Percentiles rank a stretch among this genome's conserved stretches.
Conservation (phyloP, 208 protist genomes). For the Acanthamoeba polyphaga region DNA sequence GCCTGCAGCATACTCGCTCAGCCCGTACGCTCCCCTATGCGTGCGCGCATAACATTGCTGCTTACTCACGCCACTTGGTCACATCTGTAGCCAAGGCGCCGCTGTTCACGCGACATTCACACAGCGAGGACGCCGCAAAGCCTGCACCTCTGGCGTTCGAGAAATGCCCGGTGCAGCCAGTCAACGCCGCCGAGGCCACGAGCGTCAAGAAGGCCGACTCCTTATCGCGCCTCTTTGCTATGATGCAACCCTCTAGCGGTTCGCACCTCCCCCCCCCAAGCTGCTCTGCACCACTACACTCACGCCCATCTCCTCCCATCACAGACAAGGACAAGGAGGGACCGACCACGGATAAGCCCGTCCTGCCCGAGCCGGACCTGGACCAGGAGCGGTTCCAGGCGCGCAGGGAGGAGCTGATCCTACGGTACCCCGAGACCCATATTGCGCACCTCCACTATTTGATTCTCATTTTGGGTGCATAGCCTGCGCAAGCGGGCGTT, state of each 20-base stretch:
- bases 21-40: neutral
- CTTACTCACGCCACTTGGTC: neutral
- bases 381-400: neutral
- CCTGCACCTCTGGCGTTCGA: neutral
- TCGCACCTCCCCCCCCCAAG: neutral
- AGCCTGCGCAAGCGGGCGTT: conserved; percentile 40
- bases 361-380: neutral
- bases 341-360: neutral
- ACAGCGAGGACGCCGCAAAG: neutral
- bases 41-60: neutral
- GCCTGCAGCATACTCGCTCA: neutral
- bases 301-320: no score
- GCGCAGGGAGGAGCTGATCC: neutral
- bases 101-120: neutral
- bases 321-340: conserved; percentile 31
- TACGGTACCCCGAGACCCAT: neutral
- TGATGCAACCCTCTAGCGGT: neutral
- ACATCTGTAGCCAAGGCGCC: conserved; percentile 10
- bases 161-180: neutral
- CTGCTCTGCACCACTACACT: neutral
- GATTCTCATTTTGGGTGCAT: no score
- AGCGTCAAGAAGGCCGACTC: neutral
- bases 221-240: neutral
- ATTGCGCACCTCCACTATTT: no score
- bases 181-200: no score